These are phyloP conservation scores for Baudoinia panamericana DNA, from an alignment of 495 filamentous ascomycete species.

Conservation along the genomic window DNA sequence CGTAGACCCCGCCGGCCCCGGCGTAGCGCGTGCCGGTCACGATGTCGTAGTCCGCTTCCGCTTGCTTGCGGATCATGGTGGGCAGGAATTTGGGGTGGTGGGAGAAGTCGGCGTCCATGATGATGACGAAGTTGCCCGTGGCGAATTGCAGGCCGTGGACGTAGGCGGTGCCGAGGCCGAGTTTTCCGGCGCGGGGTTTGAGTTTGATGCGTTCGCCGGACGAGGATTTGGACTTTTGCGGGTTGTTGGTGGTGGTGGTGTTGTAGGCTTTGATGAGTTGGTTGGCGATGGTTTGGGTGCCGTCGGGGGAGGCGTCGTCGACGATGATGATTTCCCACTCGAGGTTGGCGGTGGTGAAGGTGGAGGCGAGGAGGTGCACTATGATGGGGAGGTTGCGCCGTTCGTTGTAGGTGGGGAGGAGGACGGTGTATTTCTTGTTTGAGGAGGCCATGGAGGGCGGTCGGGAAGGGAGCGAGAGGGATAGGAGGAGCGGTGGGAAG, in stretches of 20 bases:
- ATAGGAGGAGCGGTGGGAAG: no score
- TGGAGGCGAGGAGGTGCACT: constrained; percentile 79
- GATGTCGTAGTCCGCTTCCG: constrained; percentile 67
- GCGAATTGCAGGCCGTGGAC: constrained; percentile 82
- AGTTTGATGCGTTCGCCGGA: constrained; percentile 60
- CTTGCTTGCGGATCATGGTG: constrained; percentile 68
- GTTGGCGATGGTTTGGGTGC: constrained; percentile 75
- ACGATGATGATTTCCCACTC: constrained; percentile 96
- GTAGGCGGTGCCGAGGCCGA: constrained; percentile 93
- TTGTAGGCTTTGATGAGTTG: constrained; percentile 79
- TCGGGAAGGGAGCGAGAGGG: not conserved
- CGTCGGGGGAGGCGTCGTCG: constrained; percentile 94
- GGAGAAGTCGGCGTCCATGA: constrained; percentile 99
- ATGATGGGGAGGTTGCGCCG: constrained; percentile 93
- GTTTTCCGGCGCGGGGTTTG: constrained; percentile 78
- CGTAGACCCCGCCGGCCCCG: constrained; percentile 81
- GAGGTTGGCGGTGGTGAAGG: constrained; percentile 76
- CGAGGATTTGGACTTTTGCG: no score
- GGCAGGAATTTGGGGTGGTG: constrained; percentile 97
- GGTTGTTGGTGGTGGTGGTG: no score
- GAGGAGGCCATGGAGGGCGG: constrained; percentile 29
- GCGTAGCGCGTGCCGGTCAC: constrained; percentile 93
- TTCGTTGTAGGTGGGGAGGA: constrained; percentile 97
- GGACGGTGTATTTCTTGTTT: constrained; percentile 85
- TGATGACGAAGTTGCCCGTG: constrained; percentile 88